Evolutionary conservation across 139 green algal species (phyloP).

Genomic region (Chlamydomonas sp.): DNA sequence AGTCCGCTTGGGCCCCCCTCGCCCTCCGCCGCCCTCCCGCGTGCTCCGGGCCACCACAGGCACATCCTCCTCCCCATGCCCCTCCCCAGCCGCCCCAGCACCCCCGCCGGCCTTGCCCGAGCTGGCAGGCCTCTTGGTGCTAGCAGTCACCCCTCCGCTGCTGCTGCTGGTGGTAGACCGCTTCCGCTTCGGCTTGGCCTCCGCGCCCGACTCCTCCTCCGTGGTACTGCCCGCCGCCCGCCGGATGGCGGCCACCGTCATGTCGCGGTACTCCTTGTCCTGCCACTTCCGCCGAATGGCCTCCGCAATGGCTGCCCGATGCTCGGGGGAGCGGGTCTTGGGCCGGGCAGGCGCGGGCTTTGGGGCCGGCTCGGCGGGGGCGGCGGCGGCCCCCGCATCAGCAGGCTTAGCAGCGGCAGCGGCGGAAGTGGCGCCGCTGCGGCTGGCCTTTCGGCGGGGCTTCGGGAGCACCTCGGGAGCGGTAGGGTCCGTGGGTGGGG

Average conservation of each 20-base stretch:
- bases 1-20: too few relatives aligned
- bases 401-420: background rate
- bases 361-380: background rate
- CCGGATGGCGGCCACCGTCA: conserved; percentile 31
- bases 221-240: background rate
- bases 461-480: background rate
- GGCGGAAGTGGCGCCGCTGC: background rate
- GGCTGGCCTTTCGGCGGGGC: background rate
- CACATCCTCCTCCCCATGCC: too few relatives aligned
- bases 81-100: too few relatives aligned
- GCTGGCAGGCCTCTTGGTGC: too few relatives aligned
- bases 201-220: background rate
- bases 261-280: conserved; percentile 52
- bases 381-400: background rate
- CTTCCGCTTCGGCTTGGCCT: background rate
- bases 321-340: conserved; percentile 11
- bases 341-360: background rate
- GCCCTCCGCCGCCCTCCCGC: too few relatives aligned
- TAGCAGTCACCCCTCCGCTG: too few relatives aligned
- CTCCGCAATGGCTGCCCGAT: conserved; percentile 26
- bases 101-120: too few relatives aligned
- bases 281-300: conserved; percentile 55
- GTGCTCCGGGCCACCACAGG: too few relatives aligned
- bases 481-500: background rate
- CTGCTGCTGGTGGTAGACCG: too few relatives aligned